A percentile compares a stretch with the other conserved stretches of the same genome.
phyloP scores from a whole-genome alignment of 139 green algal species.

The Asterochloris erici region DNA sequence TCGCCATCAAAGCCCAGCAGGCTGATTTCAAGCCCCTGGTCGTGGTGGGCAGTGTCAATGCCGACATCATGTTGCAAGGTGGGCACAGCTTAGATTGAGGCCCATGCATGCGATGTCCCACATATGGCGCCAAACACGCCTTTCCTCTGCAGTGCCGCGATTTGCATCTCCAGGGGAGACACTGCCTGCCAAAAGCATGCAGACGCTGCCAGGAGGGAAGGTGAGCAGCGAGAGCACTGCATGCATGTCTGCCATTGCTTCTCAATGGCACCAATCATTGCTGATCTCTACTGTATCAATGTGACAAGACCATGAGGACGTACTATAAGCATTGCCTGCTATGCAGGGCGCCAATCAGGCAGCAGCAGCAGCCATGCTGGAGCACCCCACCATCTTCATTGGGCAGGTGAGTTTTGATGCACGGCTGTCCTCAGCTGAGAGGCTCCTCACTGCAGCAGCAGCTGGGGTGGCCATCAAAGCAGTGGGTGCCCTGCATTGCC shows the following conservation, averaged over 20 bases:
- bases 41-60: conserved; percentile 57
- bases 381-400: conserved; percentile 71
- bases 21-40: conserved; percentile 30
- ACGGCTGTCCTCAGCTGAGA: no score
- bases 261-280: background rate
- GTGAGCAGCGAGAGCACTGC: conserved; percentile 12
- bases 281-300: background rate
- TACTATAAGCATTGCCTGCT: background rate
- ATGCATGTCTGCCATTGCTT: background rate
- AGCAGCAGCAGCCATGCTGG: conserved; percentile 71
- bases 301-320: background rate
- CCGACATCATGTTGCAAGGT: conserved; percentile 73
- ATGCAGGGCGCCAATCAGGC: conserved; percentile 87
- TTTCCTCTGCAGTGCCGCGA: conserved; percentile 8
- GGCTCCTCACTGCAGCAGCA: no score
- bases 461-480: no score
- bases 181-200: conserved; percentile 48
- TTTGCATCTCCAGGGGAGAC: conserved; percentile 79
- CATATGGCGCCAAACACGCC: no score
- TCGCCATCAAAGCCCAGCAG: background rate
- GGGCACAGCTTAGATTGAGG: conserved; percentile 6
- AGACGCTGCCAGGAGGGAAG: conserved; percentile 77
- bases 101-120: no score
- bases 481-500: background rate
- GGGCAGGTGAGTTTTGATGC: conserved; percentile 42